Evolutionary conservation across 2,329 filamentous ascomycete genomes (phyloP), one percentile per base, ranked within the genome.

Genomic region (Penicillium sumatraense): DNA sequence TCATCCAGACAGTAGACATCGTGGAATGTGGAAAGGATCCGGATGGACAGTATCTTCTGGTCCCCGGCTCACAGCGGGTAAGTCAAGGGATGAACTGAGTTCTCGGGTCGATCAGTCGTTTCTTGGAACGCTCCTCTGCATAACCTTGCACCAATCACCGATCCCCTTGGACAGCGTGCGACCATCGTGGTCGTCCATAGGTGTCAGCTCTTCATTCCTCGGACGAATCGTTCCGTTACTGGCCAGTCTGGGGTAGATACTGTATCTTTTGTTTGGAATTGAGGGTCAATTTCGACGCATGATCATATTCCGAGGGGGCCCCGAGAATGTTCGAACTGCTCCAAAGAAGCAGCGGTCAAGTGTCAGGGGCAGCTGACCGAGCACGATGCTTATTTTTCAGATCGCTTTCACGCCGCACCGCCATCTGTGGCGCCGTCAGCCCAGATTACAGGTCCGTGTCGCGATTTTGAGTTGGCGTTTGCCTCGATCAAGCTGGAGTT

Each of bases 51-150:
- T 33, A 13, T 33, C 31, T 14, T 23, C n/a, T 48, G 35, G 31
- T 46, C 47, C n/a, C n/a, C 27, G 44, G 40, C n/a, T 27, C 29
- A 26, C 38, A 49, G 40, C 31, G 21, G n/a, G 44, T 35, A 29
- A 21, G 11, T 45, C 44, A 53, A 51, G 36, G 56, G 50, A 51
- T 53, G n/a, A 59, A 47, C 46, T 56, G 50, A 52, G 53, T 56
- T 59, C 47, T 54, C 57, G 57, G 57, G 51, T 53, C 52, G 58
- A 56, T 59, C 48, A 29, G n/a, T 18, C 36, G 47, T 18, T 51
- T 47, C 31, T 35, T 46, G 47, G 33, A 49, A 49, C 45, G 27
- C 41, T 45, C 50, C 47, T 49, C 47, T 41, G 48, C 49, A 46
- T 29, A 1, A 7, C 21, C 38, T 50, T 47, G 21, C 61, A 31